Conservation (phyloP, 1,284 basidiomycete species). For the Leccinum pachyderme region DNA sequence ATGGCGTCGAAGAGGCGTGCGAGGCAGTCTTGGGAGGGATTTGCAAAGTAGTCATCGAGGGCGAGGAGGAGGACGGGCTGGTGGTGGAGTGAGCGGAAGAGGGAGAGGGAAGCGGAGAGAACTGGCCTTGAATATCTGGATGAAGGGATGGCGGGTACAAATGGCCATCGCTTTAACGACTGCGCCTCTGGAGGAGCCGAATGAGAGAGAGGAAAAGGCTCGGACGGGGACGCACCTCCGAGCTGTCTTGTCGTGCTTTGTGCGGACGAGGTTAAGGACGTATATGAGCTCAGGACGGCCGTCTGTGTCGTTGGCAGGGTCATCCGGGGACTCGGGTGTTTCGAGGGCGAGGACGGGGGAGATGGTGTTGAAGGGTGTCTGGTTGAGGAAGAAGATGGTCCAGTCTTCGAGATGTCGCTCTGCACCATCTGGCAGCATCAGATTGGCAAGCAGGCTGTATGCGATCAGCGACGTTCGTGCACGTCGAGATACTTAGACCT, state of each 20-base stretch:
- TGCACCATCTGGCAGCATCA: constrained; percentile 98
- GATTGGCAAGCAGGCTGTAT: constrained; percentile 86
- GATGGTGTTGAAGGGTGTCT: constrained; percentile 84
- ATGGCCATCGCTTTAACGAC: constrained; percentile 96
- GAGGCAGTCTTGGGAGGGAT: constrained; percentile 86
- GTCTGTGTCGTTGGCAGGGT: constrained; percentile 36
- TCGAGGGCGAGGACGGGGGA: constrained; percentile 78
- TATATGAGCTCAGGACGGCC: constrained; percentile 71
- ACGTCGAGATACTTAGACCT: constrained; percentile 29
- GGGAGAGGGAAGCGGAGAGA: not conserved
- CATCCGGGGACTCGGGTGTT: constrained; percentile 51
- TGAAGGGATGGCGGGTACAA: constrained; percentile 92
- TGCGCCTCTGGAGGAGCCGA: constrained; percentile 66
- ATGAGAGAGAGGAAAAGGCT: constrained; percentile 12
- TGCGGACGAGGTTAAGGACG: constrained; percentile 93
- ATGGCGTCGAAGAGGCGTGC: constrained; percentile 89
- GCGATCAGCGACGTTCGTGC: not conserved
- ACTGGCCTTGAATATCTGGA: constrained; percentile 94
- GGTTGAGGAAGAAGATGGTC: constrained; percentile 98
- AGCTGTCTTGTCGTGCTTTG: constrained; percentile 88
- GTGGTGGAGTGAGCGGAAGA: constrained; percentile 8
- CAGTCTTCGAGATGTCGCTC: constrained; percentile 94
- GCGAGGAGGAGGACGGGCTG: constrained; percentile 92
- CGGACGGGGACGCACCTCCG: constrained; percentile 58
- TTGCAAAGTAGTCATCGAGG: constrained; percentile 91